Evolutionary conservation across 768 basidiomycete genomes (phyloP).

Genomic region (Dacryopinax primogenitus): DNA sequence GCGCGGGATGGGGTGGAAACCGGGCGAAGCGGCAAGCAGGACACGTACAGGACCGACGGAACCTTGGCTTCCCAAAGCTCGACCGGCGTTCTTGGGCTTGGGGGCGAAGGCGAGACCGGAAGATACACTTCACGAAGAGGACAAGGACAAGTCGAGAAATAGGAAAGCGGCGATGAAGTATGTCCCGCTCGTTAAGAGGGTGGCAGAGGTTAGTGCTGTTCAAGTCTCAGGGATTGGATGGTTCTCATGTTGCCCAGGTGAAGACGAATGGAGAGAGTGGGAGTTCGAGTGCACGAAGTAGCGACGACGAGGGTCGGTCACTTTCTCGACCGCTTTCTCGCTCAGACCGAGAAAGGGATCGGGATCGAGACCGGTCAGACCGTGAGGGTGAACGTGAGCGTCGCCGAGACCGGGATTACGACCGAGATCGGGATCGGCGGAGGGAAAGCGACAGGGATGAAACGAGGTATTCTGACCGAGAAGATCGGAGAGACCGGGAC

Average conservation of each 20-base stretch:
- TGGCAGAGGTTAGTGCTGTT: slow-evolving; percentile 31
- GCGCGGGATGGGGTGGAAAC: slow-evolving; percentile 95
- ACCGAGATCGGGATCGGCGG: slow-evolving; percentile 6
- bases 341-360: slow-evolving; percentile 34
- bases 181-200: slow-evolving; percentile 66
- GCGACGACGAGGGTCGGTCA: slow-evolving; percentile 20
- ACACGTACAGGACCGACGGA: slow-evolving; percentile 51
- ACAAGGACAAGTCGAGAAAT: slow-evolving; percentile 25
- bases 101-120: slow-evolving; percentile 81
- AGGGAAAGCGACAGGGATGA: slow-evolving; percentile 12
- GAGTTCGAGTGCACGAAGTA: slow-evolving; percentile 6
- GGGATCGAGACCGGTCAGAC: slow-evolving; percentile 25
- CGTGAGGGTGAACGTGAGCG: slow-evolving; percentile 24
- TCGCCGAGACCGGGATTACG: slow-evolving; percentile 23
- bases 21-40: slow-evolving; percentile 56
- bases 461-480: neutral
- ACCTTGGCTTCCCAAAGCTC: slow-evolving; percentile 66
- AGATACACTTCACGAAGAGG: slow-evolving; percentile 37
- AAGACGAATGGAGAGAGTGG: slow-evolving; percentile 17
- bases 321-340: slow-evolving; percentile 31
- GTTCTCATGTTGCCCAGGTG: neutral
- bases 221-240: neutral
- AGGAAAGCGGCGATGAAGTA: slow-evolving; percentile 58
- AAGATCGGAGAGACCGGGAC: slow-evolving; percentile 16
- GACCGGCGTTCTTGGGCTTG: slow-evolving; percentile 81